Percentiles rank a stretch among this genome's conserved stretches.
These are phyloP conservation scores for Saturnispora sekii DNA, from an alignment of 805 yeast species.

Conservation along the genomic window DNA sequence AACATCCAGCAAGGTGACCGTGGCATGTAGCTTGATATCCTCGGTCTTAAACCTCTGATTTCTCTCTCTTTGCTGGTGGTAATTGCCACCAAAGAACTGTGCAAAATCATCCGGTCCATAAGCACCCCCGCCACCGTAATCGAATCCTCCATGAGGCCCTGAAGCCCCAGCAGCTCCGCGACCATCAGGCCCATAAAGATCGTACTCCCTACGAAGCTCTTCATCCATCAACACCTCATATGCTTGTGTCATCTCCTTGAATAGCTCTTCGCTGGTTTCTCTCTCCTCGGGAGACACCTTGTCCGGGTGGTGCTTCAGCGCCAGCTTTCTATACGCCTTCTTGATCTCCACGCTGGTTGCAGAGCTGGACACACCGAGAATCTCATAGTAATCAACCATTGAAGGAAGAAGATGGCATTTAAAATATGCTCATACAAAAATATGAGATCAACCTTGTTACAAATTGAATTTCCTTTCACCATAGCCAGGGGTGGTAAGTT, in stretches of 20 bases:
- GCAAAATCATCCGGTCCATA: constrained; percentile 63
- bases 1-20: constrained; percentile 60
- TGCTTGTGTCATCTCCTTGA: constrained; percentile 80
- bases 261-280: constrained; percentile 61
- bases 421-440: neutral
- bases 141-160: constrained; percentile 16
- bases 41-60: constrained; percentile 31
- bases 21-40: constrained; percentile 59
- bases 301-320: constrained; percentile 82
- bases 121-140: constrained; percentile 32
- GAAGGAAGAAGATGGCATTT: neutral
- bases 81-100: constrained; percentile 44
- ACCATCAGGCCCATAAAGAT: constrained; percentile 27
- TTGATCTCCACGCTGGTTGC: constrained; percentile 64
- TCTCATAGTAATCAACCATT: constrained; percentile 13
- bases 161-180: constrained; percentile 6
- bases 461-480: too few relatives aligned
- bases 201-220: constrained; percentile 47
- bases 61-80: neutral
- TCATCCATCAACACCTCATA: constrained; percentile 77
- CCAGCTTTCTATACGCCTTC: constrained; percentile 76
- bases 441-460: too few relatives aligned
- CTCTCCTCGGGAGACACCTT: constrained; percentile 46
- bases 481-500: too few relatives aligned
- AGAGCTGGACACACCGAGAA: constrained; percentile 13